Conservation (phyloP, 331 rosid genomes). For the Pyrus hybrid region DNA sequence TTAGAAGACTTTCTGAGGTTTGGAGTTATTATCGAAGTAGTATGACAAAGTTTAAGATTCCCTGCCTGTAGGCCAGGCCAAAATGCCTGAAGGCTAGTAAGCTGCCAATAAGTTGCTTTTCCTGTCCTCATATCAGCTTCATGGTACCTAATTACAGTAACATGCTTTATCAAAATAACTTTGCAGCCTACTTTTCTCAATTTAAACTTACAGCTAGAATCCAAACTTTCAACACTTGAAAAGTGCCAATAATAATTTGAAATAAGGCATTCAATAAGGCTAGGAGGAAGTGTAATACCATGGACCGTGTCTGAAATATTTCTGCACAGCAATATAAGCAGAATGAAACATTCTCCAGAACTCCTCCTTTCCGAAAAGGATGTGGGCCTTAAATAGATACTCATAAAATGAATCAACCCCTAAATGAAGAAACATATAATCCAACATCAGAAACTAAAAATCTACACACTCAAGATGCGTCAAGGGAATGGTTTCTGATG, state of each 20-base stretch:
- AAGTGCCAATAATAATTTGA: neutral
- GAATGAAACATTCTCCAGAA: slow-evolving; percentile 92
- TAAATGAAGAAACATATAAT: slow-evolving; percentile 26
- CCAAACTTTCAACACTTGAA: neutral
- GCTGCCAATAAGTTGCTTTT: slow-evolving; percentile 96
- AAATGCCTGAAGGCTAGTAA: slow-evolving; percentile 98
- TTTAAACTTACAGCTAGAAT: neutral
- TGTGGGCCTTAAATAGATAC: slow-evolving; percentile 85
- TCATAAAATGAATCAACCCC: slow-evolving; percentile 99
- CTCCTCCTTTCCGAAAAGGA: slow-evolving; percentile 96
- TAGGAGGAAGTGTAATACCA: slow-evolving; percentile 40
- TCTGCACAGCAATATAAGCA: slow-evolving; percentile 89
- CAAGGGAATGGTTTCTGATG: neutral
- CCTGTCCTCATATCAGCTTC: slow-evolving; percentile 99
- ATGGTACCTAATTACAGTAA: slow-evolving; percentile 64
- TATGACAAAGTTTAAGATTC: slow-evolving; percentile 9
- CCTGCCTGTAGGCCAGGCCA: slow-evolving; percentile 99
- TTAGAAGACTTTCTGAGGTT: slow-evolving; percentile 15
- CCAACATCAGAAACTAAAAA: slow-evolving; percentile 30
- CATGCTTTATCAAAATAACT: slow-evolving; percentile 1
- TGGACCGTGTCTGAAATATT: slow-evolving; percentile 90
- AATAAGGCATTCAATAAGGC: neutral
- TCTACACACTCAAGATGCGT: neutral
- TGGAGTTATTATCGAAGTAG: neutral
- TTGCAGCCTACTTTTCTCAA: neutral